Conservation (phyloP, 2,329 filamentous ascomycete genomes). For the Pseudogymnoascus verrucosus region DNA sequence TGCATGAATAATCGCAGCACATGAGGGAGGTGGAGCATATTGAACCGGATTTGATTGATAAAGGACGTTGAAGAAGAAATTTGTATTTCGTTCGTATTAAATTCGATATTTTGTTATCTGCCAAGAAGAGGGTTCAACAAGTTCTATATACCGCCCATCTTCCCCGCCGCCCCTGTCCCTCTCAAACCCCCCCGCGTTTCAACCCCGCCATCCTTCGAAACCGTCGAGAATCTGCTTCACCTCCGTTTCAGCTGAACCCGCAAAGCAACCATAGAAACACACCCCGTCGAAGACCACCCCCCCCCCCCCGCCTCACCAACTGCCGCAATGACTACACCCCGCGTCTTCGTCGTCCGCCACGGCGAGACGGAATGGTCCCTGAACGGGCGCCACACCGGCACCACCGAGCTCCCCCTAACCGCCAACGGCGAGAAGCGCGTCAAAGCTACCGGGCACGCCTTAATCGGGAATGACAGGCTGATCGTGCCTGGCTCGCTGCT, state of each 20-base stretch:
- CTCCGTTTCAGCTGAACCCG: background rate
- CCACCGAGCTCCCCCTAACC: conserved; percentile 80
- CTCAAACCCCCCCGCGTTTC: background rate
- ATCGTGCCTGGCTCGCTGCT: conserved; percentile 76
- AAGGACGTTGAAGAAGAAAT: background rate
- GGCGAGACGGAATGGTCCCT: conserved; percentile 96
- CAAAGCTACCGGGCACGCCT: conserved; percentile 67
- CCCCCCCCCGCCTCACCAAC: background rate
- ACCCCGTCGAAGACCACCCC: too few relatives aligned
- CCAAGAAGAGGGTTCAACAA: background rate
- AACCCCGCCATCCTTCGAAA: background rate
- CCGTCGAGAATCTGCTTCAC: background rate
- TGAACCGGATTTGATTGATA: background rate
- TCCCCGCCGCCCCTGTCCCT: background rate
- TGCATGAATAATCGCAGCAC: conserved; percentile 5
- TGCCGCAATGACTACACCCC: conserved; percentile 43
- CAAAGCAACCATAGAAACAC: background rate
- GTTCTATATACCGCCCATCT: background rate
- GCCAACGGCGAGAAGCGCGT: conserved; percentile 71
- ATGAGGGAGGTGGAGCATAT: conserved; percentile 3
- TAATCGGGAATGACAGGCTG: conserved; percentile 75
- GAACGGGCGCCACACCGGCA: conserved; percentile 74
- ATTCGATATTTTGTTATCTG: background rate
- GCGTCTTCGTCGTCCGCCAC: conserved; percentile 77
- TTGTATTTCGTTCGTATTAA: background rate